Conservation (phyloP, 2,329 filamentous ascomycete genomes). For the Talaromyces sp. region DNA sequence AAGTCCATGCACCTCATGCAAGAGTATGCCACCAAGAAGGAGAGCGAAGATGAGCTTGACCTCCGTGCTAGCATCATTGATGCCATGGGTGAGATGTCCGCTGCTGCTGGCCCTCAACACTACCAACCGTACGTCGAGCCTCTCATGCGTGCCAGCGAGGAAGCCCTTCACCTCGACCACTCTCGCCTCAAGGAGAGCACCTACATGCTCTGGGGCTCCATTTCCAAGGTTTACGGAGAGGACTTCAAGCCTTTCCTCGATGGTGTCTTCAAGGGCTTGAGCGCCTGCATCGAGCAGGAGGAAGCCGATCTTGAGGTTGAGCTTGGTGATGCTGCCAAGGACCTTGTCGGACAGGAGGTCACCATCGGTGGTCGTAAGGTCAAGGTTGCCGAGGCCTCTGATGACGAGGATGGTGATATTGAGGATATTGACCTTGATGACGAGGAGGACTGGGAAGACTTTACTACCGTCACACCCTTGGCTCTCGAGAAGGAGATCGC, state of each 20-base stretch:
- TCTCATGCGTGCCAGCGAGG: constrained; percentile 88
- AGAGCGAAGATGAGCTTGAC: constrained; percentile 83
- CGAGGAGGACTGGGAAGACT: constrained; percentile 79
- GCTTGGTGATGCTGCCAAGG: constrained; percentile 69
- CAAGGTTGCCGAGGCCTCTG: constrained; percentile 67
- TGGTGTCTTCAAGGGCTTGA: constrained; percentile 55
- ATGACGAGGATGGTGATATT: constrained; percentile 61
- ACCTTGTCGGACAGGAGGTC: constrained; percentile 72
- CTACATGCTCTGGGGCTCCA: constrained; percentile 93
- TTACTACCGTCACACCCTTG: constrained; percentile 80
- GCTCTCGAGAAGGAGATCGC: constrained; percentile 97
- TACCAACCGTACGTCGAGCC: constrained; percentile 91
- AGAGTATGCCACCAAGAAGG: constrained; percentile 79
- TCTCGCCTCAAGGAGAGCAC: constrained; percentile 90
- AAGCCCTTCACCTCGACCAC: constrained; percentile 83
- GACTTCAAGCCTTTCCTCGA: constrained; percentile 48
- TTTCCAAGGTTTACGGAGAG: constrained; percentile 89
- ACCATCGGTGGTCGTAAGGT: constrained; percentile 79
- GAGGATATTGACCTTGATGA: constrained; percentile 68
- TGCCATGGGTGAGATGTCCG: constrained; percentile 87
- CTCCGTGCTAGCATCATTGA: constrained; percentile 87
- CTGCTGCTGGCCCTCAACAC: constrained; percentile 76
- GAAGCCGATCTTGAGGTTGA: constrained; percentile 77
- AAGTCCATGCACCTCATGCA: constrained; percentile 87
- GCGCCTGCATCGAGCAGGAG: constrained; percentile 83